Evolutionary conservation across 495 filamentous ascomycete genomes (phyloP).

Genomic region (Penicillium cinerascens): DNA sequence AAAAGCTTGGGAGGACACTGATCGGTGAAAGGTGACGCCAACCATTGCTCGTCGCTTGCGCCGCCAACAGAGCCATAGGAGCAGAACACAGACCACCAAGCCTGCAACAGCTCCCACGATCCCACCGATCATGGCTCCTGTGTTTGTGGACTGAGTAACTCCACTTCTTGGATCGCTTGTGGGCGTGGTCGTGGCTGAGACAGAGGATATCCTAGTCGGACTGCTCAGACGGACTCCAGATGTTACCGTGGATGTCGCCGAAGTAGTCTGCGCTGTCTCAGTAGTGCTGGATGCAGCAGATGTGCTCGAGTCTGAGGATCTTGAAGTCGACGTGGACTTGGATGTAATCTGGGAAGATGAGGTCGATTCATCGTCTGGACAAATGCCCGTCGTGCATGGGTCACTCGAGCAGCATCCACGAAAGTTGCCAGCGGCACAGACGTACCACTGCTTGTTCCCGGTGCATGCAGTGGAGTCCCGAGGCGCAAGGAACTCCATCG

Average conservation of each 20-base stretch:
- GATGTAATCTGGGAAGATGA: too few relatives aligned
- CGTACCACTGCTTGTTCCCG: constrained; percentile 25
- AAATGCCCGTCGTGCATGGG: constrained; percentile 33
- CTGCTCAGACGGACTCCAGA: neutral
- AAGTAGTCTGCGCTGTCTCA: neutral
- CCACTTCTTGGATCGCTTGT: neutral
- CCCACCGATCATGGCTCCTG: constrained; percentile 27
- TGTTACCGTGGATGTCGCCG: neutral
- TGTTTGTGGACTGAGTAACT: neutral
- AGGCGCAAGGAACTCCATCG: constrained; percentile 7
- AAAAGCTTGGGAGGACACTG: neutral
- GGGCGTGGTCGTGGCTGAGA: neutral
- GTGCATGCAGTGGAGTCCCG: constrained; percentile 17
- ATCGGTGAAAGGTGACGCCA: neutral
- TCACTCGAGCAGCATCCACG: constrained; percentile 39
- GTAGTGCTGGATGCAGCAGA: neutral
- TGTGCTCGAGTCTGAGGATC: neutral
- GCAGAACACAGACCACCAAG: constrained; percentile 15
- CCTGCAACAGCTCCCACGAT: constrained; percentile 22
- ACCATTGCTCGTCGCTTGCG: constrained; percentile 12
- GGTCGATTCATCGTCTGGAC: constrained; percentile 25
- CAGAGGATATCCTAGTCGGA: neutral
- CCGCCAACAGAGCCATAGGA: constrained; percentile 21
- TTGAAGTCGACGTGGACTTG: constrained; percentile 1
- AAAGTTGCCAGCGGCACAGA: constrained; percentile 26